Conservation (phyloP, 2,329 filamentous ascomycete species). For the Herpomyces periplanetae region DNA sequence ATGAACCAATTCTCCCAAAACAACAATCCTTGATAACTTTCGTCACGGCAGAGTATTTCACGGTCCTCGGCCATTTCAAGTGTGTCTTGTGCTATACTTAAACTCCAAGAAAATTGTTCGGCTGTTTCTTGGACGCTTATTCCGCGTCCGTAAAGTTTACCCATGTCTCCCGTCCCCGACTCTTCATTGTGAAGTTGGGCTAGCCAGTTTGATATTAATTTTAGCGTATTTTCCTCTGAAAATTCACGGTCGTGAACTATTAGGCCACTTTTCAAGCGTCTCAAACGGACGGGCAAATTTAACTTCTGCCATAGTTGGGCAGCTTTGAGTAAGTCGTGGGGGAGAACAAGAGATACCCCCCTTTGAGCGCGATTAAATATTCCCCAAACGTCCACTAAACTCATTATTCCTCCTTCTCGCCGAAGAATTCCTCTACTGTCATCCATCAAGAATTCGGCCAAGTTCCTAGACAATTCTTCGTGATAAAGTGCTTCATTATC, state of each 20-base stretch:
- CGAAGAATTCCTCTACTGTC: conserved; percentile 37
- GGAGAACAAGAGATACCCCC: conserved; percentile 72
- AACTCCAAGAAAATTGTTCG: conserved; percentile 74
- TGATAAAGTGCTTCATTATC: conserved; percentile 41
- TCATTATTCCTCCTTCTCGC: conserved; percentile 52
- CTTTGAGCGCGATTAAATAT: conserved; percentile 74
- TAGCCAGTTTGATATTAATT: conserved; percentile 34
- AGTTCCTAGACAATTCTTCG: conserved; percentile 41
- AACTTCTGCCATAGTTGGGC: conserved; percentile 56
- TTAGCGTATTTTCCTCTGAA: conserved; percentile 62
- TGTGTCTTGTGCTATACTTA: conserved; percentile 78
- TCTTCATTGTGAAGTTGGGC: conserved; percentile 25
- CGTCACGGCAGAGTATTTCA: conserved; percentile 55
- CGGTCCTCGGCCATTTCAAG: conserved; percentile 85
- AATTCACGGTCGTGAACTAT: conserved; percentile 62
- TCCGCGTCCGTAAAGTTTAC: conserved; percentile 32
- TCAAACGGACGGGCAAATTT: conserved; percentile 42
- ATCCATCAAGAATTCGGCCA: conserved; percentile 63
- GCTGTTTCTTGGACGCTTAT: conserved; percentile 66
- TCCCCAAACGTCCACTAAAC: conserved; percentile 61
- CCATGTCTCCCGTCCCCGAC: conserved; percentile 36
- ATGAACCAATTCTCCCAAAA: conserved; percentile 45
- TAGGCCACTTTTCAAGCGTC: conserved; percentile 63
- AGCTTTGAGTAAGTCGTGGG: conserved; percentile 62
- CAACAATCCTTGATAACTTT: conserved; percentile 51